Evolutionary conservation across 2,329 filamentous ascomycete species (phyloP).

Genomic region (Ophiocordyceps unilateralis): DNA sequence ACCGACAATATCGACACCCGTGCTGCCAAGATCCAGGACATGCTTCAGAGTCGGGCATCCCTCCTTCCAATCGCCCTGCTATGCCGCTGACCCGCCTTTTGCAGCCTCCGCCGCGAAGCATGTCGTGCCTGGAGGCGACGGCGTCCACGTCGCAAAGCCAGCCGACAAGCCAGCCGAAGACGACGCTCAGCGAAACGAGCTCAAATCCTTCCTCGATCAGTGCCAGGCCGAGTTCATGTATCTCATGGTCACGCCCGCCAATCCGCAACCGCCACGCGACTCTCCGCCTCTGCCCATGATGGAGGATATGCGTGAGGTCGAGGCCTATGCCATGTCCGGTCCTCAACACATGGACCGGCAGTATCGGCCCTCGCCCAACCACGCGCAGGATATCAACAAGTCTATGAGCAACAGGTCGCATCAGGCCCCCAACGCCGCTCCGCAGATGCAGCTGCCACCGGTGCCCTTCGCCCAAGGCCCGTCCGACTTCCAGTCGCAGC

Average conservation of each 20-base stretch:
- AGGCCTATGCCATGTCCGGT: slow-evolving; percentile 29
- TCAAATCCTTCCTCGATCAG: slow-evolving; percentile 45
- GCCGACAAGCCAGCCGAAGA: slow-evolving; percentile 23
- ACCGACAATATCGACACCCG: too few relatives aligned
- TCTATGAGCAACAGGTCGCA: slow-evolving; percentile 34
- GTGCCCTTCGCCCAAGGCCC: slow-evolving; percentile 15
- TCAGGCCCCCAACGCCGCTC: slow-evolving; percentile 40
- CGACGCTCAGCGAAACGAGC: slow-evolving; percentile 31
- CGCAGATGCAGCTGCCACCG: slow-evolving; percentile 26
- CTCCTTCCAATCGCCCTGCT: slow-evolving; percentile 2
- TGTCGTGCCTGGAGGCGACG: slow-evolving; percentile 25
- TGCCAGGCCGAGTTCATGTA: slow-evolving; percentile 51
- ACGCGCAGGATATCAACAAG: slow-evolving; percentile 33
- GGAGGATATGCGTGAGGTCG: slow-evolving; percentile 40
- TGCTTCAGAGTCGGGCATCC: slow-evolving; percentile 29
- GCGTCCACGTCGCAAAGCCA: slow-evolving; percentile 24
- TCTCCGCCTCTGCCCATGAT: slow-evolving; percentile 39
- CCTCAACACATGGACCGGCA: slow-evolving; percentile 23
- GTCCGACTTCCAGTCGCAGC: slow-evolving; percentile 24
- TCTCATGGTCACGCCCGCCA: slow-evolving; percentile 49
- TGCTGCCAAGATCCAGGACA: slow-evolving; percentile 36
- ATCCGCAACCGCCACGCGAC: slow-evolving; percentile 47
- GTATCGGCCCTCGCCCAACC: slow-evolving; percentile 32
- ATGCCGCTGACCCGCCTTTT: neutral
- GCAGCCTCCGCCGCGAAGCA: slow-evolving; percentile 23